These are phyloP conservation scores for Panicum miliaceum DNA, from an alignment of 176 grass and related monocot species.

Conservation along the genomic window DNA sequence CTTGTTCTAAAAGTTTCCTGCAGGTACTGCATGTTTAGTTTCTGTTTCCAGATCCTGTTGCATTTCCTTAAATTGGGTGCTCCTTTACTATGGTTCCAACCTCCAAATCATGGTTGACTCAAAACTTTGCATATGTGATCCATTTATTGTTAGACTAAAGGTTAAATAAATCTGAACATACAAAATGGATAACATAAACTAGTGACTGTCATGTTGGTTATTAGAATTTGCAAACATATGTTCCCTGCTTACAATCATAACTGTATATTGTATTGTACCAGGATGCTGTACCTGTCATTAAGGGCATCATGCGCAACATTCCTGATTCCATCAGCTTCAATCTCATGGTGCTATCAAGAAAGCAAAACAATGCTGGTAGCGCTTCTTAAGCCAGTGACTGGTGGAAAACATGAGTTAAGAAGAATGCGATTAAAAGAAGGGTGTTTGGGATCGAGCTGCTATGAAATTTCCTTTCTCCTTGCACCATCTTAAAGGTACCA, in stretches of 20 bases:
- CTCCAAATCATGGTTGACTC: neutral
- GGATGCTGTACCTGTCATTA: conserved; percentile 50
- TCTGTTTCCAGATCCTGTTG: neutral
- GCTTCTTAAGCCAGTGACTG: neutral
- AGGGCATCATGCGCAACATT: conserved; percentile 39
- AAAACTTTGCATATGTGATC: neutral
- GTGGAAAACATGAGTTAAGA: neutral
- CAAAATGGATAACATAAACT: neutral
- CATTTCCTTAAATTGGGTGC: neutral
- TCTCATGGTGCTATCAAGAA: conserved; percentile 44
- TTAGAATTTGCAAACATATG: neutral
- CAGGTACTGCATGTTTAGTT: conserved; percentile 28
- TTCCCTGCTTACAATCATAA: neutral
- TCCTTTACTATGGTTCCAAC: neutral
- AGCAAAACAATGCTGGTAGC: neutral
- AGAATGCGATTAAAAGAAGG: neutral
- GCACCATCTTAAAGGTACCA: neutral
- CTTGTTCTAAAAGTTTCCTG: conserved; percentile 45
- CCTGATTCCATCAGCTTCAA: conserved; percentile 50
- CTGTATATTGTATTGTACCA: conserved; percentile 26
- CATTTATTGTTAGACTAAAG: neutral
- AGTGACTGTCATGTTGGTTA: neutral
- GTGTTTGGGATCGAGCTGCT: neutral
- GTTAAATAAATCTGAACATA: neutral
- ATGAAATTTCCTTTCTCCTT: neutral